Evolutionary conservation across 2,329 filamentous ascomycete species (phyloP), one percentile per base, ranked within the genome.

Genomic region (Metarhizium robertsii): DNA sequence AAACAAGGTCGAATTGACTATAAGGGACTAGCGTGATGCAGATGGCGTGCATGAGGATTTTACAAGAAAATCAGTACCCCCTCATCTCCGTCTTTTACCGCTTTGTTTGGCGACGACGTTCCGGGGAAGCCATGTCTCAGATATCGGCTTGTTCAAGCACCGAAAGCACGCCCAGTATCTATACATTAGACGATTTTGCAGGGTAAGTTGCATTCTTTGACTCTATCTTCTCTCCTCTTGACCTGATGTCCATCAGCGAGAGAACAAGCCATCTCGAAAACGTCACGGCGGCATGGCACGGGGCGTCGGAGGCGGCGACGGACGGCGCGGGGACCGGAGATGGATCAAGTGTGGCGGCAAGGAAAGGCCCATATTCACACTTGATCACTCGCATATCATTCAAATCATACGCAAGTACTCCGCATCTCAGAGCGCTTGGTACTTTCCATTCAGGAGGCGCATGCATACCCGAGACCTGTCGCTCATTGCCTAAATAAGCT

Each of bases 281-380:
- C 43, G 14, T 13, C 18, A 49, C 29, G 53, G 40, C 40, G 20
- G 34, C 20, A 46, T 34, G 46, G 16, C 40, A 40, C 53, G 53
- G 40, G 53, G 53, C 25, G 25, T 48, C 45, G 45, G 53, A 36
- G 40, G 20, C 47, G 53, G 48, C 38, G 48, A 45, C 48, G 53
- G 53, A 45, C 53, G 53, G 53, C 53, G 53, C 53, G 53, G 53
- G 40, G 40, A n/a, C 48, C 48, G 53, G 53, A 45, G 47, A 43
- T 29, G 38, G 29, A 42, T 43, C 30, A 47, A 29, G 36, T 43
- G 16, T 25, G 42, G 42, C 42, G n/a, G 42, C 42, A 45, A 16
- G 11, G 38, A 7, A 50, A 50, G 16, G 10, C 16, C 34, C 38
- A 30, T 45, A 20, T 45, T 45, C 11, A 7, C 42, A 5, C 16